Percentiles rank a stretch among this genome's conserved stretches.
These are phyloP conservation scores for Melampsora allii-populina DNA, from an alignment of 1,284 basidiomycete genomes.

Conservation along the genomic window DNA sequence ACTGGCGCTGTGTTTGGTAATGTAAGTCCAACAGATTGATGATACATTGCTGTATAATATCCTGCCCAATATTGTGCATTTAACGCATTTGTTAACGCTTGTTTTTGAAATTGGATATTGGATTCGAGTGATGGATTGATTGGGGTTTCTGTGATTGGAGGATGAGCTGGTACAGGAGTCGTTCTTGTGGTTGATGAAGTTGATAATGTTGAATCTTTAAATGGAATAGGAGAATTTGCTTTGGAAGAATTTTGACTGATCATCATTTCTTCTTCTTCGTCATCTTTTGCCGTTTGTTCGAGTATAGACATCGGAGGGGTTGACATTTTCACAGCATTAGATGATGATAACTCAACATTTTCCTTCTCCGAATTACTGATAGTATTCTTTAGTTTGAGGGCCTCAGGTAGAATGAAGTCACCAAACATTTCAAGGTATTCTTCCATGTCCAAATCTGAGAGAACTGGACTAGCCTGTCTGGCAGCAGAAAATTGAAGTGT, in stretches of 20 bases:
- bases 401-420: background rate
- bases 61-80: conserved; percentile 28
- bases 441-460: conserved; percentile 32
- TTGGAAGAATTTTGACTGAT: background rate
- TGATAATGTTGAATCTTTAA: background rate
- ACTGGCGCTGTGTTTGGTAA: background rate
- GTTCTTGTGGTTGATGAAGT: background rate
- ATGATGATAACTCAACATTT: background rate
- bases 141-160: background rate
- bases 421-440: conserved; percentile 26
- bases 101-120: background rate
- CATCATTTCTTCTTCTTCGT: background rate
- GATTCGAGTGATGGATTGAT: background rate
- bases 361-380: background rate
- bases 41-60: conserved; percentile 11
- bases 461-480: conserved; percentile 2
- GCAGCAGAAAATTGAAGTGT: background rate
- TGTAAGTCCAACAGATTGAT: background rate
- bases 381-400: background rate
- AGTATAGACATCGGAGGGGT: background rate
- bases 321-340: background rate
- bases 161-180: background rate
- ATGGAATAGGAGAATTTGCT: background rate
- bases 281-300: background rate
- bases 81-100: conserved; percentile 5